Evolutionary conservation across 192 early-diverging fungal species (phyloP).

Genomic region (Dimargaris cristalligena): DNA sequence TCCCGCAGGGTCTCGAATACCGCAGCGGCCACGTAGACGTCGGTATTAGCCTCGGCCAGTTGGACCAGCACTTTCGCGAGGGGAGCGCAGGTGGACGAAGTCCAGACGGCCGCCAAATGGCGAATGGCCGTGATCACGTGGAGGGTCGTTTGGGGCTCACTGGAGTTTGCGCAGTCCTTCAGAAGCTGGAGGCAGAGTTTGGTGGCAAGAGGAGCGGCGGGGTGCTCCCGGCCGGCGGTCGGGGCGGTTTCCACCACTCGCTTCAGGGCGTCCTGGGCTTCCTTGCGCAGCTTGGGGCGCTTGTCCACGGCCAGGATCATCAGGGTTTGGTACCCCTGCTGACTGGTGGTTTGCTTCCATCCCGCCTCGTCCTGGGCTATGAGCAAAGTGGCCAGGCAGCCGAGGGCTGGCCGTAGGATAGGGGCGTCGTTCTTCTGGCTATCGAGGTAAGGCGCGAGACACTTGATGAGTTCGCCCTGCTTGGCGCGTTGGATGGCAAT

Average conservation of each 20-base stretch:
- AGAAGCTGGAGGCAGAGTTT: conserved; percentile 46
- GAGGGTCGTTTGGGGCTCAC: conserved; percentile 35
- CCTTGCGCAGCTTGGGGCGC: conserved; percentile 76
- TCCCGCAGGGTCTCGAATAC: conserved; percentile 43
- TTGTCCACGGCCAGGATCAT: conserved; percentile 61
- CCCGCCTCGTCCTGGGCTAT: conserved; percentile 52
- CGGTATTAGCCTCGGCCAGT: conserved; percentile 61
- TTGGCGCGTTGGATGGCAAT: conserved; percentile 38
- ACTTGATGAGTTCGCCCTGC: conserved; percentile 36
- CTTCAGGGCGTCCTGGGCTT: conserved; percentile 70
- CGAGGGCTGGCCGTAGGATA: conserved; percentile 56
- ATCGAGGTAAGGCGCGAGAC: conserved; percentile 40
- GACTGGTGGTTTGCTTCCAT: conserved; percentile 52
- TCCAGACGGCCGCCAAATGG: conserved; percentile 33
- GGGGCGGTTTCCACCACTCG: conserved; percentile 55
- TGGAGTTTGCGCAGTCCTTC: conserved; percentile 30
- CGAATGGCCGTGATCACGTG: conserved; percentile 60
- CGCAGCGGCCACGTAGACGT: conserved; percentile 11
- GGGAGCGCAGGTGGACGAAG: conserved; percentile 11
- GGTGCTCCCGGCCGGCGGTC: conserved; percentile 50
- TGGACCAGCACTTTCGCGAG: conserved; percentile 60
- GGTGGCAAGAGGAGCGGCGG: conserved; percentile 40
- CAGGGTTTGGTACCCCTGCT: conserved; percentile 54
- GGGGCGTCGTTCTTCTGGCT: conserved; percentile 47
- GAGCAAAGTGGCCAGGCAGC: conserved; percentile 64